Percentiles rank a stretch among this genome's conserved stretches.
These are phyloP conservation scores for Globisporangium lucens DNA, from an alignment of 352 stramenopile species.

Conservation along the genomic window DNA sequence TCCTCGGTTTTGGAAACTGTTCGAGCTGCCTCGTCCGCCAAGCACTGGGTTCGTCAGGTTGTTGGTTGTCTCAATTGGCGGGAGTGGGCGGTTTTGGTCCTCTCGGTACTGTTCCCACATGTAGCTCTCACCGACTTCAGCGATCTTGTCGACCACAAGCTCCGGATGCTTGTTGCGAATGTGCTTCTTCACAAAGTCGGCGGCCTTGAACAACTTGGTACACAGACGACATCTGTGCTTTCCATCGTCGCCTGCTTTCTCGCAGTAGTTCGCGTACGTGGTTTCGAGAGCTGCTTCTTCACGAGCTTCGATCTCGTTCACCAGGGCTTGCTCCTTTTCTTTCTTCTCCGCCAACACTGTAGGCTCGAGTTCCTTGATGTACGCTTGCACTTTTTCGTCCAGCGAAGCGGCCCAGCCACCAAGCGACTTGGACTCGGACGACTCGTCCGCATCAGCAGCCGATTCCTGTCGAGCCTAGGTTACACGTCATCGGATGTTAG, in stretches of 20 bases:
- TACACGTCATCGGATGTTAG: background rate
- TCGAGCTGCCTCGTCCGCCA: constrained; percentile 37
- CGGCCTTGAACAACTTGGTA: constrained; percentile 85
- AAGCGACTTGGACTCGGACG: constrained; percentile 38
- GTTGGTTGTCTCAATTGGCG: constrained; percentile 70
- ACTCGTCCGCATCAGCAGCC: constrained; percentile 23
- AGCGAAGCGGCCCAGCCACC: constrained; percentile 71
- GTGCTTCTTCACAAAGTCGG: constrained; percentile 89
- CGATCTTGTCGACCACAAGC: constrained; percentile 78
- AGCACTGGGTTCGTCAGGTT: constrained; percentile 54
- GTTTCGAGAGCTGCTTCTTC: constrained; percentile 71
- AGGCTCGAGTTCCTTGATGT: constrained; percentile 53
- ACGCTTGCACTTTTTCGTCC: constrained; percentile 74
- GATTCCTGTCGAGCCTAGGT: constrained; percentile 27
- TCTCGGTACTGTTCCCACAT: constrained; percentile 88
- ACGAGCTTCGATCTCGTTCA: constrained; percentile 70
- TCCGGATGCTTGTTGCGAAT: constrained; percentile 87
- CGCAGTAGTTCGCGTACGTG: constrained; percentile 80
- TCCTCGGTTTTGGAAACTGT: constrained; percentile 28
- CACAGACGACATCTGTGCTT: constrained; percentile 84
- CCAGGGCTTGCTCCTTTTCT: constrained; percentile 54
- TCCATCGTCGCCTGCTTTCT: constrained; percentile 78
- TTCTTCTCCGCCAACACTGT: constrained; percentile 46
- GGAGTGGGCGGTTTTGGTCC: constrained; percentile 73
- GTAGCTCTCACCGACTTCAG: constrained; percentile 77